Percentiles rank a stretch among this genome's conserved stretches.
Evolutionary conservation across 352 stramenopile genomes (phyloP).

Genomic region (Detonula confervacea): DNA sequence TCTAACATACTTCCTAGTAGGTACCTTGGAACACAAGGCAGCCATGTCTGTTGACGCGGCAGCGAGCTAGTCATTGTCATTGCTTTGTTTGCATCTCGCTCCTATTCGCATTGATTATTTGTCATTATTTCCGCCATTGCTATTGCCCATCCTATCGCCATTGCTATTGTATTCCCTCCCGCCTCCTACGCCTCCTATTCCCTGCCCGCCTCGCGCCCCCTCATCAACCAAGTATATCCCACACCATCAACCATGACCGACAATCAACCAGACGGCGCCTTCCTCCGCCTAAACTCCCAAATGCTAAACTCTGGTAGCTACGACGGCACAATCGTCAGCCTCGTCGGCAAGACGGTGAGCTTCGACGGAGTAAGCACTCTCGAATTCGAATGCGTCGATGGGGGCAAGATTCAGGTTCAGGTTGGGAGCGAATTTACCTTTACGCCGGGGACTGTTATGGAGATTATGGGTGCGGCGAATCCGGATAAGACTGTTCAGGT

Average conservation of each 20-base stretch:
- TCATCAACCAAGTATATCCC: too few species aligned
- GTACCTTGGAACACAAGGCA: too few species aligned
- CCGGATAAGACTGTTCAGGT: slow-evolving; percentile 58
- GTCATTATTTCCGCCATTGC: too few species aligned
- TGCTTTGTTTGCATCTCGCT: too few species aligned
- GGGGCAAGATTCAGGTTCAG: slow-evolving; percentile 44
- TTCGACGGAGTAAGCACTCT: slow-evolving; percentile 45
- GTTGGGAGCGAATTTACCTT: slow-evolving; percentile 45
- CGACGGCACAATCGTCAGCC: slow-evolving; percentile 56
- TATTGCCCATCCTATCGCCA: background rate
- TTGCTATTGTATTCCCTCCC: too few species aligned
- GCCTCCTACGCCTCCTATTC: too few species aligned
- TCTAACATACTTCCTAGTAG: too few species aligned
- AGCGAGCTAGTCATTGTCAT: too few species aligned
- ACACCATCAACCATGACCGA: slow-evolving; percentile 33
- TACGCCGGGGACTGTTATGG: slow-evolving; percentile 48
- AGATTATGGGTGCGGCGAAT: slow-evolving; percentile 67
- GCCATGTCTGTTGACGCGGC: too few species aligned
- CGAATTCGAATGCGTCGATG: slow-evolving; percentile 64
- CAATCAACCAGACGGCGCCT: slow-evolving; percentile 65
- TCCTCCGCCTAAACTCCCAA: slow-evolving; percentile 61
- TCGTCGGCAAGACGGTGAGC: slow-evolving; percentile 58
- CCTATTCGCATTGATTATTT: too few species aligned
- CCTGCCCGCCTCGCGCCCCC: too few species aligned
- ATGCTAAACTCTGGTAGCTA: slow-evolving; percentile 62